Evolutionary conservation across 257 asterid genomes (phyloP), one percentile per base, ranked within the genome.

Genomic region (Jacaranda copaia): DNA sequence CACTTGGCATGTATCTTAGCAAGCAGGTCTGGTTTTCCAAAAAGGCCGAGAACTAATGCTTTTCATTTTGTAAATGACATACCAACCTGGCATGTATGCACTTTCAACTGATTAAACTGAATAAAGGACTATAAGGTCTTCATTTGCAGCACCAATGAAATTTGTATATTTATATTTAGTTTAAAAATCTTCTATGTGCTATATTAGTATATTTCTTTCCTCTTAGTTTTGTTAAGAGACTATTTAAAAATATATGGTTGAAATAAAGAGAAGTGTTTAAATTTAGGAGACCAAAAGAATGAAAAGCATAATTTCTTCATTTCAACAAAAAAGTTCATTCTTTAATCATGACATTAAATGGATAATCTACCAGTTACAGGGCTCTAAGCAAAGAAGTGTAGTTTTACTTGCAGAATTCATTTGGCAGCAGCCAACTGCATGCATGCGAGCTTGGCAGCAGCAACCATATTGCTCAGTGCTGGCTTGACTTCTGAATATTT

Each of bases 1-100:
- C 73, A 19, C 58, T 91, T 59, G 96, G 89, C n/a, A 42, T 86
- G 40, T 86, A 81, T 20, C 25, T 87, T 43, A 68, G 56, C 46
- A 85, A 80, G 12, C 42, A 81, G 78, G 63, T 81, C 11, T 82
- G 85, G 84, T 74, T 80, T 64, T 78, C 76, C 13, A 73, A 8
- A 38, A 68, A 68, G 8, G 42, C 61, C 39, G 70, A 79, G 49
- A 70, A 82, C 20, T 85, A 48, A 83, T 19, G 36, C 45, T 70
- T 40, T 65, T 18, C 62, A 11, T 49, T 70, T 59, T 74, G 67
- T 38, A 43, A 62, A 55, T 40, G 51, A 51, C 45, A 16, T 38
- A 74, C 60, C 49, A 32, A 62, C 35, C 20, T 69, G 68, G 20
- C 5, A 66, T 46, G 67, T 56, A 16, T 80, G 78, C 36, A 60